Base-by-base conservation (phyloP, 2,329 filamentous ascomycete species). In the Botryotinia convoluta region DNA sequence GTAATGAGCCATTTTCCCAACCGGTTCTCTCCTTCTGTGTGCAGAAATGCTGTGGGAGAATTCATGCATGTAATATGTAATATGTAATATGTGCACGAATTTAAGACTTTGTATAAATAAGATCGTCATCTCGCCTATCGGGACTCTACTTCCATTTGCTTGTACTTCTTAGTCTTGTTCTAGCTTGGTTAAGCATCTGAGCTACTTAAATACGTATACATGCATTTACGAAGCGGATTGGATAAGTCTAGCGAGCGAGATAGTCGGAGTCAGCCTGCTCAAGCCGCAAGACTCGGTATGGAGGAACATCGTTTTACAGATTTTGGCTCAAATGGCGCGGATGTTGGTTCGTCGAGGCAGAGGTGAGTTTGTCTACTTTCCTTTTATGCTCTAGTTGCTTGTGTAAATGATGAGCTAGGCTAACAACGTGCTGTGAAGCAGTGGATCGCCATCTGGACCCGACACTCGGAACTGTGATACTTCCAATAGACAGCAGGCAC, bases 211-310 rank as follows among this genome's bases (percentile, higher is more conserved):
- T 54, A 29, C 32, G 39, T 62, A 71, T 57, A 42, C n/a, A 76
- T 75, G 76, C 70, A 51, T 72, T 48, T 75, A 54, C 74, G 74
- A 69, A 77, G 74, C 68, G 70, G 74, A 44, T 67, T 60, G 54
- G 39, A 59, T 37, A 22, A 42, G 48, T 32, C 63, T 61, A 72
- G 63, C 48, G 48, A 68, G 65, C 32, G 16, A 42, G 18, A 68
- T 8, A 9, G n/a, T 32, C 48, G 8, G 10, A 42, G 35, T 42
- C 48, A 68, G 35, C 16, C 16, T 51, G 26, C 51, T 45, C 8
- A n/a, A 18, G 20, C n/a, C 44, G 18, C 64, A 68, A 57, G 6
- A 26, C 20, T 20, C 20, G 20, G 10, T 42, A 70, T 73, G 72
- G 72, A 70, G 26, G 71, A 68, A 42, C 54, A 72, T 16, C 48